These are phyloP conservation scores for Exophiala xenobiotica DNA, from an alignment of 2,329 filamentous ascomycete genomes.

Conservation along the genomic window DNA sequence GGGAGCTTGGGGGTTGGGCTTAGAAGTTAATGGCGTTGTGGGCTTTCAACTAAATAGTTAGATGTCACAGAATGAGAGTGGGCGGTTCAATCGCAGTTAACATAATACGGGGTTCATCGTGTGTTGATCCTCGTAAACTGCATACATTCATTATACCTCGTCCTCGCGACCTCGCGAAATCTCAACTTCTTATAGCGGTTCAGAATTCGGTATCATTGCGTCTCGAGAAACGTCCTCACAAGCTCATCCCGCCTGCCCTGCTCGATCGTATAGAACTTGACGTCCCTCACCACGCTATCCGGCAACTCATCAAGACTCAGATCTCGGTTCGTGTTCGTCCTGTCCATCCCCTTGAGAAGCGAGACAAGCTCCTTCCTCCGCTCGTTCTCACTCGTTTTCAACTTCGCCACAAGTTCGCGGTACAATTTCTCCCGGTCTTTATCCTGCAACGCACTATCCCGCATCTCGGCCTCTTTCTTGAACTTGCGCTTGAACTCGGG, in stretches of 20 bases:
- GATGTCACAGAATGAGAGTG: too few relatives aligned
- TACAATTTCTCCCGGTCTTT: slow-evolving; percentile 52
- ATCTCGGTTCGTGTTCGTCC: background rate
- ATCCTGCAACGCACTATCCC: slow-evolving; percentile 44
- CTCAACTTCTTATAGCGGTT: too few relatives aligned
- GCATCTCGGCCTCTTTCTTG: slow-evolving; percentile 76
- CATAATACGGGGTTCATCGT: too few relatives aligned
- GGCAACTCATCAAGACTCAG: slow-evolving; percentile 14
- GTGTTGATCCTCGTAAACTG: too few relatives aligned
- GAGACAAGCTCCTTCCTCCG: slow-evolving; percentile 47
- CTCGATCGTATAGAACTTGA: slow-evolving; percentile 27
- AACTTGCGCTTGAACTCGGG: slow-evolving; percentile 92
- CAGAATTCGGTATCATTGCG: too few relatives aligned
- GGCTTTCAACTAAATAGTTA: too few relatives aligned
- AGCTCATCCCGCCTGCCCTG: slow-evolving; percentile 25
- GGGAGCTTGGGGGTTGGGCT: too few relatives aligned
- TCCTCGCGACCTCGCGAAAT: too few relatives aligned
- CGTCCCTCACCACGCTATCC: slow-evolving; percentile 15
- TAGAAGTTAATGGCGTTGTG: too few relatives aligned
- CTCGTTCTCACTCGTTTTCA: slow-evolving; percentile 48
- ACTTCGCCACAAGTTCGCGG: slow-evolving; percentile 46
- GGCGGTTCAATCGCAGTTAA: too few relatives aligned
- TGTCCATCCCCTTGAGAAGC: slow-evolving; percentile 38
- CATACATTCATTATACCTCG: too few relatives aligned
- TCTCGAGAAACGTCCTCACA: slow-evolving; percentile 24